phyloP scores from a whole-genome alignment of 768 basidiomycete species.

The Boletus rubroflammeus region DNA sequence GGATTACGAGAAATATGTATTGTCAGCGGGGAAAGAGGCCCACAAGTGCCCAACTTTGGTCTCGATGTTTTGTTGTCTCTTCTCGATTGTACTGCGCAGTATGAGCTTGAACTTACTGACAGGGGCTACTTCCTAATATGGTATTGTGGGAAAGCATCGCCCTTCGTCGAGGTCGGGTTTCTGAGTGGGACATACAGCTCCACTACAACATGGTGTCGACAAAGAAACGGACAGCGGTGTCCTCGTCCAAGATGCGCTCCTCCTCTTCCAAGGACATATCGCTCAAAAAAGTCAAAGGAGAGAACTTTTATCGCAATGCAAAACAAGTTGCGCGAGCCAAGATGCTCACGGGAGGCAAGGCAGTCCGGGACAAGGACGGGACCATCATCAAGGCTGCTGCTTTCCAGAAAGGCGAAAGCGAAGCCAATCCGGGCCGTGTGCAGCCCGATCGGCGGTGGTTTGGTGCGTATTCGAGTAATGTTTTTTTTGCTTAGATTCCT shows the following conservation, averaged over 20 bases:
- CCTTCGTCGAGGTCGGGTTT: not conserved
- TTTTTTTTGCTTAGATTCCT: constrained; percentile 1
- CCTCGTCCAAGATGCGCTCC: constrained; percentile 35
- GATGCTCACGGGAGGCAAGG: constrained; percentile 90
- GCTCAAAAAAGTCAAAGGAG: constrained; percentile 78
- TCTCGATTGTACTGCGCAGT: too few species aligned
- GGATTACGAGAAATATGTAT: not conserved
- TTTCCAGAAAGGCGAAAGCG: constrained; percentile 93
- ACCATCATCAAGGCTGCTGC: constrained; percentile 92
- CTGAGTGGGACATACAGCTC: not conserved
- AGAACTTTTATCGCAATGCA: constrained; percentile 98
- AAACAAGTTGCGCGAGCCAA: constrained; percentile 82
- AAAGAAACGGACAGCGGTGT: constrained; percentile 27
- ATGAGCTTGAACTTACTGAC: too few species aligned
- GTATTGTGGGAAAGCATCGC: constrained; percentile 11
- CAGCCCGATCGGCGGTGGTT: constrained; percentile 98
- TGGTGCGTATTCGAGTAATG: constrained; percentile 50
- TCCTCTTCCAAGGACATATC: constrained; percentile 50
- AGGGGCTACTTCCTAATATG: not conserved
- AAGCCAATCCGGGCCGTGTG: constrained; percentile 85
- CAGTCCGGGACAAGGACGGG: constrained; percentile 86
- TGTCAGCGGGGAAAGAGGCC: not conserved
- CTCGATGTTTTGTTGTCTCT: too few species aligned
- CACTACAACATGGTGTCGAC: constrained; percentile 26
- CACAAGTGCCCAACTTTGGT: not conserved